Conservation (phyloP, 1,139 yeast species). For the Yamadazyma epiphylla region DNA sequence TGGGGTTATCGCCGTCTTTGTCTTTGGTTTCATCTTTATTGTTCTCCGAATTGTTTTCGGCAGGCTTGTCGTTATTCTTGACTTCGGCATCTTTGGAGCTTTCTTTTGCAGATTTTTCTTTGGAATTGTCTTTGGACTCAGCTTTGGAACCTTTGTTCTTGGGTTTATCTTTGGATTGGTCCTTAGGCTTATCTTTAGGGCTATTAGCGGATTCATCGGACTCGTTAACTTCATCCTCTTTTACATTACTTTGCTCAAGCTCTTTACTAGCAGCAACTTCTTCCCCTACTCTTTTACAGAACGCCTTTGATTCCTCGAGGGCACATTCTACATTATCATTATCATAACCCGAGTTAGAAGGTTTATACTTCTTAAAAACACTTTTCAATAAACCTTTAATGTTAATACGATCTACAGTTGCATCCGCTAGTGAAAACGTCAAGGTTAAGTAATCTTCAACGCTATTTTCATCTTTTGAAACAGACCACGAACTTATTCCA, state of each 20-base stretch:
- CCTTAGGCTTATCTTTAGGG: not conserved
- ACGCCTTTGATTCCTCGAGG: slow-evolving; percentile 18
- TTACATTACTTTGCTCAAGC: slow-evolving; percentile 1
- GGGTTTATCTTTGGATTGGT: not conserved
- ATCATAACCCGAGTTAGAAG: slow-evolving; percentile 18
- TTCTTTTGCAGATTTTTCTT: too few relatives aligned
- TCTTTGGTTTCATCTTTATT: too few relatives aligned
- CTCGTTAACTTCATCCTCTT: not conserved
- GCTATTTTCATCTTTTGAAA: slow-evolving; percentile 2
- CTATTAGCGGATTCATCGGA: too few relatives aligned
- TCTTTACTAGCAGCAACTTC: slow-evolving; percentile 1
- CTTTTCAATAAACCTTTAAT: slow-evolving; percentile 25
- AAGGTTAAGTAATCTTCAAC: slow-evolving; percentile 29
- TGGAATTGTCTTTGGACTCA: too few relatives aligned
- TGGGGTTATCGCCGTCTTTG: too few relatives aligned
- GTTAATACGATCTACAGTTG: slow-evolving; percentile 29
- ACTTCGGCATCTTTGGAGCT: too few relatives aligned
- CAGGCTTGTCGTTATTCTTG: too few relatives aligned
- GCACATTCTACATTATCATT: slow-evolving; percentile 33
- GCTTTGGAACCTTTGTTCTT: too few relatives aligned
- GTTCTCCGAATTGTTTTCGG: too few relatives aligned
- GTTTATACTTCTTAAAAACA: slow-evolving; percentile 2
- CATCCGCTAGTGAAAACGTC: slow-evolving; percentile 33
- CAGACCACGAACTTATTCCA: slow-evolving; percentile 28
- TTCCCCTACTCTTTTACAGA: slow-evolving; percentile 22